Conservation (phyloP, 2,329 filamentous ascomycete genomes). For the Ophiostoma sp. region DNA sequence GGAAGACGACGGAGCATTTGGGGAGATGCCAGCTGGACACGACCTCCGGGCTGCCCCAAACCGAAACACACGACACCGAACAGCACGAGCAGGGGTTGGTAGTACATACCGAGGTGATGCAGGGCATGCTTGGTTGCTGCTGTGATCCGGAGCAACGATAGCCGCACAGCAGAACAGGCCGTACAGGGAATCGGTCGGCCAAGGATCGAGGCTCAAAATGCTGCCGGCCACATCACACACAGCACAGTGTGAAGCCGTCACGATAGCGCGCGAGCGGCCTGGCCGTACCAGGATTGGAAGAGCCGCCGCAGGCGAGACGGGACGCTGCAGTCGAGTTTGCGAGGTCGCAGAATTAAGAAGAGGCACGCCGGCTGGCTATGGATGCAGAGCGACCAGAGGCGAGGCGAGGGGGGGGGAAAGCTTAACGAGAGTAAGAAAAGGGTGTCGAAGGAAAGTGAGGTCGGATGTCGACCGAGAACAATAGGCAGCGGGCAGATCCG, state of each 20-base stretch:
- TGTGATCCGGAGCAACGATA: conserved; percentile 14
- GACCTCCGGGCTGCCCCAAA: conserved; percentile 11
- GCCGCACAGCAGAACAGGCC: conserved; percentile 16
- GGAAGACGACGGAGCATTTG: conserved; percentile 1
- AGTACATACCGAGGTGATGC: conserved; percentile 21
- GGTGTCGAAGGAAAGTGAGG: background rate
- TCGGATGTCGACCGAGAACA: background rate
- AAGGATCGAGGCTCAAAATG: background rate
- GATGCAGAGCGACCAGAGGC: too few species aligned
- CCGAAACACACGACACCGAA: background rate
- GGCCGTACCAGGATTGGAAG: too few species aligned
- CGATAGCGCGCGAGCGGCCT: too few species aligned
- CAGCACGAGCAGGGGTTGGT: background rate
- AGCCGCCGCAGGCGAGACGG: background rate
- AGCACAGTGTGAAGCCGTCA: background rate
- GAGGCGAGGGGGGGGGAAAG: too few species aligned
- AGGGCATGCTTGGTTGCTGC: conserved; percentile 22
- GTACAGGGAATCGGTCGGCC: background rate
- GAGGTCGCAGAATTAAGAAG: background rate
- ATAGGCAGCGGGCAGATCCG: background rate
- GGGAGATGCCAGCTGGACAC: background rate
- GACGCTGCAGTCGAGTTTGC: background rate
- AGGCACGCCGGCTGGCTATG: too few species aligned
- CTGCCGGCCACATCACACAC: conserved; percentile 1
- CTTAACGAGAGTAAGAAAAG: background rate